Conservation (phyloP, 2,329 filamentous ascomycete species). For the Paradendryphiella salina region DNA sequence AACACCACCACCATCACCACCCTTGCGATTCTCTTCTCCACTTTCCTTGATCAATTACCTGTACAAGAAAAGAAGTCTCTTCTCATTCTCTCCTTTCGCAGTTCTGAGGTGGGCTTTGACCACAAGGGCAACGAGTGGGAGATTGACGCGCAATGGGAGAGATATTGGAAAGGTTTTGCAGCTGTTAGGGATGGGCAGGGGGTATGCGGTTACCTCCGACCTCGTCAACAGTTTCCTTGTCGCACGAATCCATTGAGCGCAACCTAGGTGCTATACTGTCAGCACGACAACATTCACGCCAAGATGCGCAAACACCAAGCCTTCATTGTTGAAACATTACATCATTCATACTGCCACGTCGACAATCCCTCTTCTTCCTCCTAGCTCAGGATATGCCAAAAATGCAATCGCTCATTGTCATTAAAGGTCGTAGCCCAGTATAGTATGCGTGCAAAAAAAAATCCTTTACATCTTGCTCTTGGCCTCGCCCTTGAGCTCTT, state of each 20-base stretch:
- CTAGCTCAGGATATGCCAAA: not conserved
- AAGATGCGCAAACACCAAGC: not conserved
- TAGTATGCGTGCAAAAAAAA: not conserved
- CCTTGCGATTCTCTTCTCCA: not conserved
- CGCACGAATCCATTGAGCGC: not conserved
- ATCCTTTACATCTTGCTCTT: conserved; percentile 49
- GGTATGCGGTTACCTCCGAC: no score
- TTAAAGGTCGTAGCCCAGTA: not conserved
- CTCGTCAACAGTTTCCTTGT: no score
- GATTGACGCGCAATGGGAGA: no score
- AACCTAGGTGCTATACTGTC: not conserved
- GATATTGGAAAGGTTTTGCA: no score
- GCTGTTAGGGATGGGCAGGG: no score
- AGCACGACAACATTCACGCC: not conserved
- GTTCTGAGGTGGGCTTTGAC: no score
- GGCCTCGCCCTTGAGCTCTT: conserved; percentile 51
- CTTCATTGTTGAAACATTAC: conserved; percentile 5
- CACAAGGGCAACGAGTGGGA: no score
- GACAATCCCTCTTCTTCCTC: not conserved
- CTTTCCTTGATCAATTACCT: not conserved
- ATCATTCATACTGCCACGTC: conserved; percentile 2
- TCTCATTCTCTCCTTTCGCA: not conserved
- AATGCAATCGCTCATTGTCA: conserved; percentile 1
- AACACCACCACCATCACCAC: not conserved
- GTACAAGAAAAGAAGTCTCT: not conserved